phyloP scores from a whole-genome alignment of 176 grass and related monocot species.

The Phoenix dactylifera region DNA sequence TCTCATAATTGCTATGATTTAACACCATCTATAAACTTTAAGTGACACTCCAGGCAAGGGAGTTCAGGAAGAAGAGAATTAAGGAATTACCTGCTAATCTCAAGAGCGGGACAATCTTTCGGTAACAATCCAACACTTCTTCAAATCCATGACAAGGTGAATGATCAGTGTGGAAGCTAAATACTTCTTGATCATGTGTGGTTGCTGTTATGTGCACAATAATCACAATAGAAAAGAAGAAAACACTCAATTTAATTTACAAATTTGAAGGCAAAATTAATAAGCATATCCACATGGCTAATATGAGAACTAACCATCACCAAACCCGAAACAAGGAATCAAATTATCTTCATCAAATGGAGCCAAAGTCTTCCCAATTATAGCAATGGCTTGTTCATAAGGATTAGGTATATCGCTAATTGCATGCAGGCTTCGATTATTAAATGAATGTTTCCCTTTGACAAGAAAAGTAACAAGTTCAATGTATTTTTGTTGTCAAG shows the following conservation, averaged over 20 bases:
- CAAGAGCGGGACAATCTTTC: no score
- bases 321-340: conserved; percentile 95
- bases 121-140: conserved; percentile 41
- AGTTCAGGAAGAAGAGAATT: not conserved
- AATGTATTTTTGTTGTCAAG: no score
- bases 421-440: conserved; percentile 69
- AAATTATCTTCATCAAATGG: conserved; percentile 88
- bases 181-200: conserved; percentile 70
- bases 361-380: conserved; percentile 78
- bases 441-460: conserved; percentile 61
- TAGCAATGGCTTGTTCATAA: conserved; percentile 79
- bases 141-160: conserved; percentile 87
- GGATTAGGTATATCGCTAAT: conserved; percentile 46
- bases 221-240: not conserved
- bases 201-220: conserved; percentile 30
- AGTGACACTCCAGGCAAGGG: no score
- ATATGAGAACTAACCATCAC: conserved; percentile 40
- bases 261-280: no score
- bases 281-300: no score
- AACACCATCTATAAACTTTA: no score
- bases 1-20: no score
- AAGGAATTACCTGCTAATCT: not conserved
- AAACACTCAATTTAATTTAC: not conserved
- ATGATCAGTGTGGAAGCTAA: conserved; percentile 65
- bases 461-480: no score